These are phyloP conservation scores for Saccharomyces kudriavzevii DNA, from an alignment of 805 yeast species.

Conservation along the genomic window DNA sequence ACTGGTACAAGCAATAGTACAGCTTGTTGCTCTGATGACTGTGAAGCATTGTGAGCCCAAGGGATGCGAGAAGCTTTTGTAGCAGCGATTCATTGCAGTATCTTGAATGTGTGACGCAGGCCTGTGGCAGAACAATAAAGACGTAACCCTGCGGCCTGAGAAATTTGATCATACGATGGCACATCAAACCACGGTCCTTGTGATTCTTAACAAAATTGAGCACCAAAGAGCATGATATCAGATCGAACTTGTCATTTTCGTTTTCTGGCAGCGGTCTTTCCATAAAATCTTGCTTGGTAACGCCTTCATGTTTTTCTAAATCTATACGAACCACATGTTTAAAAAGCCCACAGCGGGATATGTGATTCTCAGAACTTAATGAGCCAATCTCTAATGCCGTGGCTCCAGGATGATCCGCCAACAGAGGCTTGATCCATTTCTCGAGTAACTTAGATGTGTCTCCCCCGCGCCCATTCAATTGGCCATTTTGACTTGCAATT, in stretches of 20 bases:
- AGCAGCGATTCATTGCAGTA: conserved; percentile 34
- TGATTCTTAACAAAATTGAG: conserved; percentile 81
- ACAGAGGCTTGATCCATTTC: conserved; percentile 45
- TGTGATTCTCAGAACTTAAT: conserved; percentile 56
- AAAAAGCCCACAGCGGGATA: conserved; percentile 53
- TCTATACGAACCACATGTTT: conserved; percentile 57
- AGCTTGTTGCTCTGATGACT: conserved; percentile 61
- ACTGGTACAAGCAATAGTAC: conserved; percentile 56
- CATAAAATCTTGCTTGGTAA: conserved; percentile 79
- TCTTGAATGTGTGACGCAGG: conserved; percentile 78
- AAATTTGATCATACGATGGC: conserved; percentile 49
- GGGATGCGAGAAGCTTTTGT: conserved; percentile 37
- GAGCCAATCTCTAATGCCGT: conserved; percentile 79
- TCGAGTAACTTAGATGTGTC: conserved; percentile 79
- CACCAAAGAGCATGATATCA: conserved; percentile 79
- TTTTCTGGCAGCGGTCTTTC: conserved; percentile 50
- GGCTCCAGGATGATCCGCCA: not conserved
- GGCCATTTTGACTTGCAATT: conserved; percentile 80
- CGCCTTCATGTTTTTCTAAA: conserved; percentile 49
- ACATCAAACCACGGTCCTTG: conserved; percentile 67
- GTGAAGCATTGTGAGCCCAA: conserved; percentile 50
- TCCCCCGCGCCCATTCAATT: conserved; percentile 70
- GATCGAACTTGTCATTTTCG: conserved; percentile 43
- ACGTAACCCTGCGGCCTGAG: conserved; percentile 37
- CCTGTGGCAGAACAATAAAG: conserved; percentile 80